Evolutionary conservation across 257 asterid genomes (phyloP).

Genomic region (Striga asiatica): DNA sequence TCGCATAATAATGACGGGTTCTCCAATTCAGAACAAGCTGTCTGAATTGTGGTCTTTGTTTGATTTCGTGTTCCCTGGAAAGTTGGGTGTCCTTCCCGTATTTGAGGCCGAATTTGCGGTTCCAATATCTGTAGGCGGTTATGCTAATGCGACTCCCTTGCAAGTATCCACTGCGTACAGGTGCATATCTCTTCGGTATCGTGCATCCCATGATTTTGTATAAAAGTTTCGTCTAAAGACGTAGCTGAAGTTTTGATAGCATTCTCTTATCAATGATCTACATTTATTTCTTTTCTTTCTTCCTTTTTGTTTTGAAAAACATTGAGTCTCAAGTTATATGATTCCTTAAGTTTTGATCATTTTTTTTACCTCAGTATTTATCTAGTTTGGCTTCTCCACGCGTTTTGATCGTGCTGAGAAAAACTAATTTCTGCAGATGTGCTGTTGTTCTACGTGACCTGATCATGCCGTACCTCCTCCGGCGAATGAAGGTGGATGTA

Average conservation of each 20-base stretch:
- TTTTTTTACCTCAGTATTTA: conserved; percentile 5
- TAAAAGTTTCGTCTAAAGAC: conserved; percentile 3
- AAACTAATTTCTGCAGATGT: conserved; percentile 49
- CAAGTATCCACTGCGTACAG: conserved; percentile 99
- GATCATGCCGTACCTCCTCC: conserved; percentile 97
- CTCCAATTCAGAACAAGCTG: conserved; percentile 95
- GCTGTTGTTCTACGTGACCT: conserved; percentile 94
- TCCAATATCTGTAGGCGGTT: conserved; percentile 97
- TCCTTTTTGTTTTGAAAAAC: too few species aligned
- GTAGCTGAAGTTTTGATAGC: conserved; percentile 5
- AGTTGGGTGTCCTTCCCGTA: conserved; percentile 89
- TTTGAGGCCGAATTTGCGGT: conserved; percentile 98
- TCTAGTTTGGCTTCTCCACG: neutral
- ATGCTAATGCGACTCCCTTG: conserved; percentile 91
- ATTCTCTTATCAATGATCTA: too few species aligned
- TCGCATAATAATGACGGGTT: conserved; percentile 92
- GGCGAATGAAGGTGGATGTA: conserved; percentile 94
- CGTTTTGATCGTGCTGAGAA: neutral
- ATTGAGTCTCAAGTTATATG: neutral
- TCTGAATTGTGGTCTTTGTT: conserved; percentile 95
- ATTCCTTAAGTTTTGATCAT: too few species aligned
- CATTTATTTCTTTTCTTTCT: too few species aligned
- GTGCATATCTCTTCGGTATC: conserved; percentile 23
- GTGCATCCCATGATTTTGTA: conserved; percentile 2
- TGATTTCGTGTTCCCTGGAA: conserved; percentile 97